A percentile compares a stretch with the other conserved stretches of the same genome.
These are phyloP conservation scores for Amaranthus palmeri DNA, from an alignment of 148 eudicot genomes.

Conservation along the genomic window DNA sequence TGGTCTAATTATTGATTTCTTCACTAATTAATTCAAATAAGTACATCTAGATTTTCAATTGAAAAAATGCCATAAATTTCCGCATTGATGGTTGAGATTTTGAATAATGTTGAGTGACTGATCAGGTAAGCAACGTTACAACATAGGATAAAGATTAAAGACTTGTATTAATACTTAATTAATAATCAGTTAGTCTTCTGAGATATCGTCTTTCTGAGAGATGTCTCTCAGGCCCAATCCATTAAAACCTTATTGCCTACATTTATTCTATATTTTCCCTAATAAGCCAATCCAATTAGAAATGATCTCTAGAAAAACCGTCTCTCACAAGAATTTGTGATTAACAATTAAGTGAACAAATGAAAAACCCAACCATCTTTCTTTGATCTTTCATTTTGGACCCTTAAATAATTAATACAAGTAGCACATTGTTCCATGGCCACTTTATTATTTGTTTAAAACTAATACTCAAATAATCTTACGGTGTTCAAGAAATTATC, in stretches of 20 bases:
- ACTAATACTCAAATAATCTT: not conserved
- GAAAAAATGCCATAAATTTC: not conserved
- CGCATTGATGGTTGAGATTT: constrained; percentile 8
- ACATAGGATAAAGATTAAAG: not conserved
- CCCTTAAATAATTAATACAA: constrained; percentile 1
- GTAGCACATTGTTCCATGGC: not conserved
- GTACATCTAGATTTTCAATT: not conserved
- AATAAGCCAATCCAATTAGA: too few species aligned
- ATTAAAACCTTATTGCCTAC: too few species aligned
- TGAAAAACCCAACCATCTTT: not conserved
- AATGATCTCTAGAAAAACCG: too few species aligned
- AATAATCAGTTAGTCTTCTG: too few species aligned
- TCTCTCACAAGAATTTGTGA: too few species aligned
- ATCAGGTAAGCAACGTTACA: constrained; percentile 12
- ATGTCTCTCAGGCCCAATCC: too few species aligned
- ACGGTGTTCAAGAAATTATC: too few species aligned
- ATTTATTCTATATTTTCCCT: too few species aligned
- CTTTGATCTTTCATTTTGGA: constrained; percentile 6
- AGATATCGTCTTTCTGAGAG: too few species aligned
- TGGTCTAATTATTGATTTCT: not conserved
- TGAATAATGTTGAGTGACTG: constrained; percentile 12
- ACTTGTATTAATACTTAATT: not conserved
- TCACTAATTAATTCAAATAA: too few species aligned
- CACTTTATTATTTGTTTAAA: not conserved
- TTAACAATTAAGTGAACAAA: not conserved